These are phyloP conservation scores for Linum tenue DNA, from an alignment of 345 rosid genomes.

Conservation along the genomic window DNA sequence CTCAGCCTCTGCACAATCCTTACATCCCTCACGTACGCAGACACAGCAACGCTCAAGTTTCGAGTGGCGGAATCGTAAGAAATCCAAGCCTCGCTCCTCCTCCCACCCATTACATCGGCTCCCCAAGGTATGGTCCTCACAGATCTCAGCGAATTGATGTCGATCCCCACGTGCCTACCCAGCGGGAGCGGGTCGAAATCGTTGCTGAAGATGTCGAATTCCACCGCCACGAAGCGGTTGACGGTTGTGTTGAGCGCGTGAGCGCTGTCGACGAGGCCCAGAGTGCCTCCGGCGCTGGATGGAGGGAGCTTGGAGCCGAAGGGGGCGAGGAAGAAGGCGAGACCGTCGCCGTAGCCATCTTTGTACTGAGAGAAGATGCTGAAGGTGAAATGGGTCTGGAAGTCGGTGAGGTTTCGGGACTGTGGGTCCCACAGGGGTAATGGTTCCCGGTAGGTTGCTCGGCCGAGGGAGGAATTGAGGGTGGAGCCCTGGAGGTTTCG, in stretches of 20 bases:
- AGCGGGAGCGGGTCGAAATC: neutral
- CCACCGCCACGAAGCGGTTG: neutral
- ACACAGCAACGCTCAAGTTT: conserved; percentile 1
- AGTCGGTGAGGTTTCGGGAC: neutral
- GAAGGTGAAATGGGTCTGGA: conserved; percentile 1
- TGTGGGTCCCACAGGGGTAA: neutral
- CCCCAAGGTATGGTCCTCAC: neutral
- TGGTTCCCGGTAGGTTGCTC: neutral
- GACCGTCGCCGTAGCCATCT: neutral
- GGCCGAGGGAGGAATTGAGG: neutral
- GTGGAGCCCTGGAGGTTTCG: neutral
- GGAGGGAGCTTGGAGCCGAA: neutral
- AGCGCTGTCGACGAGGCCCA: neutral
- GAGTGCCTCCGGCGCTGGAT: neutral
- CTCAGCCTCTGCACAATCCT: neutral
- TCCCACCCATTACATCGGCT: conserved; percentile 7
- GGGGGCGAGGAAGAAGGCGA: conserved; percentile 1
- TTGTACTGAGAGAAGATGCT: neutral
- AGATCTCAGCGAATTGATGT: conserved; percentile 7
- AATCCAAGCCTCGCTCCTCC: conserved; percentile 2
- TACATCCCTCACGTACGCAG: neutral
- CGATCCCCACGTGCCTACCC: conserved; percentile 6
- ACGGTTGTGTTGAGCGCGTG: neutral
- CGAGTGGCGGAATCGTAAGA: neutral
- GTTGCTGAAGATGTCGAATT: conserved; percentile 3